Evolutionary conservation across 192 early-diverging fungal species (phyloP).

Genomic region (Entomortierella beljakovae): DNA sequence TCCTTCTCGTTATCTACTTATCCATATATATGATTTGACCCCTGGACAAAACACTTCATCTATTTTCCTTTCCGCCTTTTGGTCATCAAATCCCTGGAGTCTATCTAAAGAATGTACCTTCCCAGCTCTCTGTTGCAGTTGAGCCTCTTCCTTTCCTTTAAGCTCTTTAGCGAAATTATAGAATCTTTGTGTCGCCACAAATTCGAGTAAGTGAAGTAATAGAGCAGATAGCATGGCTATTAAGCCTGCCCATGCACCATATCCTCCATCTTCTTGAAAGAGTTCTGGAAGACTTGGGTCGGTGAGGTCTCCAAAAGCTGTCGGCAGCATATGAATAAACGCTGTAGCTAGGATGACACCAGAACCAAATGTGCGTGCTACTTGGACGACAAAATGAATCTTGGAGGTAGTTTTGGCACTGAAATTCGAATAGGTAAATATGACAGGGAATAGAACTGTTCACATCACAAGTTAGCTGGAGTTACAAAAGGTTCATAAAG

Average conservation of each 20-base stretch:
- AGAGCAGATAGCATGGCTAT: constrained; percentile 78
- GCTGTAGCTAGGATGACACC: constrained; percentile 83
- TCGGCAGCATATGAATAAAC: constrained; percentile 81
- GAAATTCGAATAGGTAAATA: constrained; percentile 27
- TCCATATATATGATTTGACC: too few species aligned
- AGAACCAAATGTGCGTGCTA: constrained; percentile 69
- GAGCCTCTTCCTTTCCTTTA: background rate
- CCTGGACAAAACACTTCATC: too few species aligned
- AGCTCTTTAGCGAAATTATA: constrained; percentile 7
- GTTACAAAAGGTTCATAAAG: background rate
- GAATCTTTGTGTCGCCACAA: constrained; percentile 56
- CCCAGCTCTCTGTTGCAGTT: background rate
- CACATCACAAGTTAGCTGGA: background rate
- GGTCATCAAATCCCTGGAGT: background rate
- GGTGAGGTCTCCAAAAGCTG: constrained; percentile 57
- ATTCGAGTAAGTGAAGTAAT: constrained; percentile 74
- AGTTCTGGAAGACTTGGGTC: constrained; percentile 56
- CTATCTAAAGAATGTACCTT: constrained; percentile 19
- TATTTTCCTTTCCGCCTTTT: constrained; percentile 8
- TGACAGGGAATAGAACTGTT: constrained; percentile 33
- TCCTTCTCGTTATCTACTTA: too few species aligned
- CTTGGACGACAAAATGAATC: constrained; percentile 48
- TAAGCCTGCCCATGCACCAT: constrained; percentile 66
- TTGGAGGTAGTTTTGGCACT: constrained; percentile 4
- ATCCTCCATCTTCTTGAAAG: constrained; percentile 59